phyloP scores from a whole-genome alignment of 106 monocot species.

The Phalaenopsis aphrodite region DNA sequence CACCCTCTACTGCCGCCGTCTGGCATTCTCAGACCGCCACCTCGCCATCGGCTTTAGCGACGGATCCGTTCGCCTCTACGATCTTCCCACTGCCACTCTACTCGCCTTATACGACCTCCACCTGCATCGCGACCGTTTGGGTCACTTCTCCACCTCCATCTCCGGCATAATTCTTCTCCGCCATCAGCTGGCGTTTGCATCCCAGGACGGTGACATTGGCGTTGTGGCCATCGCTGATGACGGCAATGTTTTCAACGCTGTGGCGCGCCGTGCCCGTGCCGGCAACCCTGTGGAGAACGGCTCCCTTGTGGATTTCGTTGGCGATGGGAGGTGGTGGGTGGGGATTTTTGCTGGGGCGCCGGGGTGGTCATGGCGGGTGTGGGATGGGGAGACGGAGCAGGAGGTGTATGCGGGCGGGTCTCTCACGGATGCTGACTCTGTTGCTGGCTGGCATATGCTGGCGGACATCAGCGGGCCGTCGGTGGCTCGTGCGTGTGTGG shows the following conservation, averaged over 20 bases:
- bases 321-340: slow-evolving; percentile 31
- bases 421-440: slow-evolving; percentile 32
- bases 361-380: slow-evolving; percentile 42
- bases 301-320: slow-evolving; percentile 35
- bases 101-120: slow-evolving; percentile 20
- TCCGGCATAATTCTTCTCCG: slow-evolving; percentile 29
- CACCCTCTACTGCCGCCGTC: slow-evolving; percentile 20
- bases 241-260: slow-evolving; percentile 11
- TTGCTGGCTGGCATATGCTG: slow-evolving; percentile 51
- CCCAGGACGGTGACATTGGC: slow-evolving; percentile 25
- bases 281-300: slow-evolving; percentile 49
- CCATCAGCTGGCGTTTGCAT: slow-evolving; percentile 28
- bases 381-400: slow-evolving; percentile 35
- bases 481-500: slow-evolving; percentile 29
- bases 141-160: slow-evolving; percentile 40
- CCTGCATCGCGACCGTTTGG: slow-evolving; percentile 31
- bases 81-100: slow-evolving; percentile 15
- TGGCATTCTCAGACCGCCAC: slow-evolving; percentile 34
- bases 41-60: slow-evolving; percentile 47
- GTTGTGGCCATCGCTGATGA: background rate
- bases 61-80: slow-evolving; percentile 41
- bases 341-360: slow-evolving; percentile 63
- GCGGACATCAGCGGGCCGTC: slow-evolving; percentile 17
- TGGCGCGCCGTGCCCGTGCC: slow-evolving; percentile 13
- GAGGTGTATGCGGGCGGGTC: slow-evolving; percentile 29